Base-by-base conservation (phyloP, 192 early-diverging fungal species). In the Mortierella hygrophila region DNA sequence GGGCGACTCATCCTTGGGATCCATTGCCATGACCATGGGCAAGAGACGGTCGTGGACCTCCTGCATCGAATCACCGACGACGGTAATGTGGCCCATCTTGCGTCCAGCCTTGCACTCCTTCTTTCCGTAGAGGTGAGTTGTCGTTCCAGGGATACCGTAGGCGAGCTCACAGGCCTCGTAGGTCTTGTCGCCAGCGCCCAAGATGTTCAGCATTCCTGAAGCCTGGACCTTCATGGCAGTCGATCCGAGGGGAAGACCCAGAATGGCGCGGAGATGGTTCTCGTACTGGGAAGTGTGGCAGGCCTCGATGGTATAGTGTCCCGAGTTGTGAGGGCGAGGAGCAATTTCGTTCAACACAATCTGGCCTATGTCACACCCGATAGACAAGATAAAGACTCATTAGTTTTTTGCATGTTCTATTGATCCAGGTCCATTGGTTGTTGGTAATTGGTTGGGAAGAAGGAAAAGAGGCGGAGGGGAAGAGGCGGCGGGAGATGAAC, bases 21-120 rank as follows among this genome's bases (percentile, higher is more conserved):
- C 95, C 65, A 94, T 93, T 1, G 83, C 87, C 32, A 88, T 63
- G 23, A 97, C 90, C 74, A 96, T 93, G 21, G 92, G 90, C 37
- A 87, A 78, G 54, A 94, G 72, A 20, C 93, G 90, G 37, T 92
- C 87, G 47, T 95, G 91, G 18, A 97, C 94, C 79, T 97, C 94
- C 63, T 93, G 85, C 88, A 97, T 96, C 3, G 94, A 94, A 73
- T 98, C 94, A 35, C 94, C 97, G 9, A 97, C 96, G 11, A 99
- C 91, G 8, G 96, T 99, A 78, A 99, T 94, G 88, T 99, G 99
- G 20, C 97, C 99, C 97, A 99, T 99, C 88, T 99, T 99, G 72
- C 99, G 93, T 38, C 95, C 99, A 38, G 90, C 89, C 65, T 96
- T 94, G 82, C 95, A 96, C 42, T 94, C 97, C 37, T 90, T 92